Conservation (phyloP, 1,284 basidiomycete genomes). For the Agroathelia rolfsii region DNA sequence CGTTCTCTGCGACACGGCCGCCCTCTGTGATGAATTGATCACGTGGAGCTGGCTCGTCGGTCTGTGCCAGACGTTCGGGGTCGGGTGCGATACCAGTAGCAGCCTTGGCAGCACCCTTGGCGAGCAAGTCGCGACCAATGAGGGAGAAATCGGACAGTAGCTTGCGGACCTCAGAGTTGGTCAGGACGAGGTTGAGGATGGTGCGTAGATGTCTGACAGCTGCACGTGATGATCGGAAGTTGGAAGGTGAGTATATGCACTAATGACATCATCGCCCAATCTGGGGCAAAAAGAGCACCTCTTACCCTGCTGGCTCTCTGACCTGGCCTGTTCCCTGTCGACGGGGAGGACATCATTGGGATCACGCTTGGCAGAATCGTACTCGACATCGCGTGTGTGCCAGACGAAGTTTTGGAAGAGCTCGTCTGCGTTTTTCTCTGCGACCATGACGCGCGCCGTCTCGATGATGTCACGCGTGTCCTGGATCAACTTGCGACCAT, state of each 20-base stretch:
- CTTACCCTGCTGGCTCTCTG: conserved; percentile 54
- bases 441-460: conserved; percentile 59
- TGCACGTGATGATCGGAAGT: conserved; percentile 16
- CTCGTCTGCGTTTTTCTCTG: conserved; percentile 83
- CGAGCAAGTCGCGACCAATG: conserved; percentile 82
- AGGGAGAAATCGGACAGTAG: conserved; percentile 74
- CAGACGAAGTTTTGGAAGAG: conserved; percentile 82
- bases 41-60: conserved; percentile 63
- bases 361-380: conserved; percentile 31
- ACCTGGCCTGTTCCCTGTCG: conserved; percentile 43
- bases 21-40: conserved; percentile 48
- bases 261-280: neutral
- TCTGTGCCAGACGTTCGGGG: conserved; percentile 49
- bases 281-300: neutral
- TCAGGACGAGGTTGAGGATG: conserved; percentile 72
- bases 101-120: conserved; percentile 65
- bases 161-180: conserved; percentile 89
- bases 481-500: conserved; percentile 68
- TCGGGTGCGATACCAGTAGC: conserved; percentile 66
- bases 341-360: conserved; percentile 37
- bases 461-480: conserved; percentile 69
- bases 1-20: conserved; percentile 31
- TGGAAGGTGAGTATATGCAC: neutral
- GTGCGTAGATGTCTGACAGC: conserved; percentile 83
- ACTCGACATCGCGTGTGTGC: conserved; percentile 55